These are phyloP conservation scores for Camellia oleifera DNA, from an alignment of 179 eudicot genomes.

Conservation along the genomic window DNA sequence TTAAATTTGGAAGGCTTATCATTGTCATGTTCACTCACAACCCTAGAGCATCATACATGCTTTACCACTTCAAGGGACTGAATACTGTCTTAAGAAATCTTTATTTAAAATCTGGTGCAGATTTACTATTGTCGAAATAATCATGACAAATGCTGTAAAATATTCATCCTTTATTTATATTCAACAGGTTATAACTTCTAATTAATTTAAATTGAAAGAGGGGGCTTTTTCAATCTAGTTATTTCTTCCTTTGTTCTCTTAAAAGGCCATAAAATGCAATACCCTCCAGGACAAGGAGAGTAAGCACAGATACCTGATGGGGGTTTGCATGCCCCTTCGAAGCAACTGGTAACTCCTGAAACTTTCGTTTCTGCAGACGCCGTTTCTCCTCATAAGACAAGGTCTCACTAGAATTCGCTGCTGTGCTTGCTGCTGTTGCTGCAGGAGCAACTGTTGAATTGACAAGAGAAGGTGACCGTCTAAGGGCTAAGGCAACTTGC, in stretches of 20 bases:
- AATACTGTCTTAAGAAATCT: not conserved
- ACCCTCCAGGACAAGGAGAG: slow-evolving; percentile 24
- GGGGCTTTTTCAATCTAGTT: not conserved
- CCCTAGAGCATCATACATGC: not conserved
- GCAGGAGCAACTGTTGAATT: slow-evolving; percentile 50
- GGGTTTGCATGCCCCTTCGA: slow-evolving; percentile 32
- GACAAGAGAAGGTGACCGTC: slow-evolving; percentile 49
- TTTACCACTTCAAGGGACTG: not conserved
- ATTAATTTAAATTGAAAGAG: not conserved
- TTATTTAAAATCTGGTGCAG: slow-evolving; percentile 5
- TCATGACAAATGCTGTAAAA: not conserved
- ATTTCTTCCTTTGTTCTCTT: slow-evolving; percentile 9
- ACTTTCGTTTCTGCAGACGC: slow-evolving; percentile 60
- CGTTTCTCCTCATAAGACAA: slow-evolving; percentile 44
- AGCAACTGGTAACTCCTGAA: slow-evolving; percentile 59
- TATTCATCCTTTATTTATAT: not conserved
- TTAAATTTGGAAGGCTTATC: not conserved
- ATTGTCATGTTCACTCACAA: not conserved
- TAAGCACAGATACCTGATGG: slow-evolving; percentile 53
- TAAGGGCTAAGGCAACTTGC: slow-evolving; percentile 84
- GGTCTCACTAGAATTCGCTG: slow-evolving; percentile 25
- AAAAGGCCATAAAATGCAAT: not conserved
- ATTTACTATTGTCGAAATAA: not conserved
- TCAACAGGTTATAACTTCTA: not conserved
- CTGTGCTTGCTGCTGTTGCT: slow-evolving; percentile 30